These are phyloP conservation scores for Imleria badia DNA, from an alignment of 768 basidiomycete genomes.

Conservation along the genomic window DNA sequence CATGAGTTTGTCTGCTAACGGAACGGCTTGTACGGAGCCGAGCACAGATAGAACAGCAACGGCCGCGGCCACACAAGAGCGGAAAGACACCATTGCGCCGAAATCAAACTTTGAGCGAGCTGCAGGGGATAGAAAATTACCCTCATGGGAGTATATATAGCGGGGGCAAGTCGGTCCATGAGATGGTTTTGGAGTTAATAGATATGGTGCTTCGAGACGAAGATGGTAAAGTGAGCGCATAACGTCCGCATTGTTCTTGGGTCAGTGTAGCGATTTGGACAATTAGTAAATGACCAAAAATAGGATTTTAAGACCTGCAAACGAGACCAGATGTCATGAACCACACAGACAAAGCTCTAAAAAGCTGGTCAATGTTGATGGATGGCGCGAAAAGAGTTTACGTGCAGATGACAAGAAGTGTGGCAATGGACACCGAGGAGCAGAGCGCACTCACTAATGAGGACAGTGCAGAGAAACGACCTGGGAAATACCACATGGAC, in stretches of 20 bases:
- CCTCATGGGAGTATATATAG: constrained; percentile 18
- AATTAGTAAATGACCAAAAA: neutral
- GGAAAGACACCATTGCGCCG: constrained; percentile 19
- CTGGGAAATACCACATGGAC: neutral
- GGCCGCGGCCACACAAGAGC: neutral
- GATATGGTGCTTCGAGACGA: neutral
- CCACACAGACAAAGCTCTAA: neutral
- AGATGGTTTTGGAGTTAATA: neutral
- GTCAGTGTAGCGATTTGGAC: neutral
- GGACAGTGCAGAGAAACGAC: neutral
- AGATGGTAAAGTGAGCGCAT: neutral
- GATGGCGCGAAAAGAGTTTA: neutral
- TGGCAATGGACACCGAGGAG: neutral
- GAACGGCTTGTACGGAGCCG: constrained; percentile 12
- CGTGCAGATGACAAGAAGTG: neutral
- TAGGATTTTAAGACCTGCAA: neutral
- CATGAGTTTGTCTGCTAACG: constrained; percentile 22
- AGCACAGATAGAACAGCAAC: constrained; percentile 11
- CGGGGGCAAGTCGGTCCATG: neutral
- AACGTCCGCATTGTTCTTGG: neutral
- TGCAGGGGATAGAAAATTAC: neutral
- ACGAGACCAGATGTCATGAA: neutral
- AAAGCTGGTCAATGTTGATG: neutral
- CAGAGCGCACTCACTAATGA: neutral
- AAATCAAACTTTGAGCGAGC: neutral